phyloP scores from a whole-genome alignment of 495 filamentous ascomycete species.

The Penicillium cinerascens region DNA sequence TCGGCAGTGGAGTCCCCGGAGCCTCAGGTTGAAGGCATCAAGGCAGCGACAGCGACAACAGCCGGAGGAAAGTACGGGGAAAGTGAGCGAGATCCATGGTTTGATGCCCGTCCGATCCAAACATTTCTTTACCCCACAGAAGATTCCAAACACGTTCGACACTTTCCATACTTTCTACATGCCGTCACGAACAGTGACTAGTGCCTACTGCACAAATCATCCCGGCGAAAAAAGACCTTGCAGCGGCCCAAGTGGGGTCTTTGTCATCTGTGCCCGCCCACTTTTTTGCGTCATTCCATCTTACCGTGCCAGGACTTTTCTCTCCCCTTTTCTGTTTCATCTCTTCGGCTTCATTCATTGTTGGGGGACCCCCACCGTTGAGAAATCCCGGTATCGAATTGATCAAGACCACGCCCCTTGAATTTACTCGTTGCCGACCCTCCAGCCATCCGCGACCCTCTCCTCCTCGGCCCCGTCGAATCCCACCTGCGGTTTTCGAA shows the following conservation, averaged over 20 bases:
- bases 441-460: neutral
- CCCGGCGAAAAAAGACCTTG: too few species aligned
- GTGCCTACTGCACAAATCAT: too few species aligned
- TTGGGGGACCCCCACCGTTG: neutral
- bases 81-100: neutral
- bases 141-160: neutral
- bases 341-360: constrained; percentile 9
- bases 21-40: neutral
- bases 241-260: constrained; percentile 3
- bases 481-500: neutral
- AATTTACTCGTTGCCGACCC: constrained; percentile 7
- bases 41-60: too few species aligned
- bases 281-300: constrained; percentile 23
- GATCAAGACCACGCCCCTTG: constrained; percentile 2
- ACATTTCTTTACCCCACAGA: neutral
- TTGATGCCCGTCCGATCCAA: neutral
- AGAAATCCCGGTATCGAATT: constrained; percentile 3
- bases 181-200: neutral
- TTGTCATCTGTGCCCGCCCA: constrained; percentile 9
- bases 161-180: neutral
- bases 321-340: constrained; percentile 3
- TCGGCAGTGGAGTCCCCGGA: neutral
- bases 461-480: neutral
- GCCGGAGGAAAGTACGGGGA: neutral
- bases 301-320: neutral